Evolutionary conservation across 106 monocot genomes (phyloP).

Genomic region (Triglochin maritima): DNA sequence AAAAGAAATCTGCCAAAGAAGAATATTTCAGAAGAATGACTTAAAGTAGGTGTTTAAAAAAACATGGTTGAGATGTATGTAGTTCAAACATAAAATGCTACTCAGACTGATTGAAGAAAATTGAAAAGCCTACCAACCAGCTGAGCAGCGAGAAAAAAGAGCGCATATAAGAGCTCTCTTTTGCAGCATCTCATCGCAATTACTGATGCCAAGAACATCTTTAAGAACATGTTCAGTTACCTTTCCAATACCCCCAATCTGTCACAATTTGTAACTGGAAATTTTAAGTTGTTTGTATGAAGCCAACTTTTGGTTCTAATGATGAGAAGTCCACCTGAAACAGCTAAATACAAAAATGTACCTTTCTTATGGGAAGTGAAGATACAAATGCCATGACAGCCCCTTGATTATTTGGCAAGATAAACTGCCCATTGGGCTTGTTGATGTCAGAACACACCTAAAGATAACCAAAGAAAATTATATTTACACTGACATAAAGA

Average conservation of each 20-base stretch:
- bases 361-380: slow-evolving; percentile 93
- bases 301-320: too few relatives aligned
- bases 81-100: too few relatives aligned
- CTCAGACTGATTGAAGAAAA: background rate
- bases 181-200: slow-evolving; percentile 81
- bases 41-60: too few relatives aligned
- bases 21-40: background rate
- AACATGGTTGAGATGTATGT: too few relatives aligned
- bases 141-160: slow-evolving; percentile 61
- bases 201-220: slow-evolving; percentile 73
- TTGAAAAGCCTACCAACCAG: slow-evolving; percentile 45
- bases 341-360: slow-evolving; percentile 1
- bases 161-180: slow-evolving; percentile 70
- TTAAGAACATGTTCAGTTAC: slow-evolving; percentile 79
- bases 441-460: slow-evolving; percentile 99
- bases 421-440: slow-evolving; percentile 94
- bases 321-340: background rate
- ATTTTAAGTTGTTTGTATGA: too few relatives aligned
- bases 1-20: slow-evolving; percentile 59
- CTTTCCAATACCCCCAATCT: slow-evolving; percentile 98
- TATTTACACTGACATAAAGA: background rate
- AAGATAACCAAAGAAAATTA: slow-evolving; percentile 4
- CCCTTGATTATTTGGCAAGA: slow-evolving; percentile 64
- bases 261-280: background rate
- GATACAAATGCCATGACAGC: slow-evolving; percentile 81